Conservation (phyloP, 495 filamentous ascomycete species). For the Trichoderma orchidacearum region DNA sequence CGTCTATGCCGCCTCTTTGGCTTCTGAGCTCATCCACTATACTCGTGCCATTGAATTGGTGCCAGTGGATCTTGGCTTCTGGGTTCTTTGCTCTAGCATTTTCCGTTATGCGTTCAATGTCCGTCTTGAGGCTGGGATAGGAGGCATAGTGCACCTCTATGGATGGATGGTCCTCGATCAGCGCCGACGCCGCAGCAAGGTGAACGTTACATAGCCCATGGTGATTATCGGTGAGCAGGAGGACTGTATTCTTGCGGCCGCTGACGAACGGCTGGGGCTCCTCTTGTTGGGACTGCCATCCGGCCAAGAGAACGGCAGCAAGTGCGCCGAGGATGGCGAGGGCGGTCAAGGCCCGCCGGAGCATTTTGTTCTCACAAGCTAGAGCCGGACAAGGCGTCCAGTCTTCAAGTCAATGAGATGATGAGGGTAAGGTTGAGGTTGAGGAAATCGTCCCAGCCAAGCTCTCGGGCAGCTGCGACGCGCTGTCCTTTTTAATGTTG, state of each 20-base stretch:
- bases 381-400: too few species aligned
- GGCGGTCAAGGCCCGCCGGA: neutral
- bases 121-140: neutral
- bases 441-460: too few species aligned
- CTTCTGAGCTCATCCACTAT: neutral
- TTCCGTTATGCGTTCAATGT: neutral
- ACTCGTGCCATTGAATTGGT: neutral
- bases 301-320: neutral
- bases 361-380: too few species aligned
- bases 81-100: neutral
- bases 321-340: neutral
- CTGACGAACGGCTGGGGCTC: neutral
- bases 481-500: too few species aligned
- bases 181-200: neutral
- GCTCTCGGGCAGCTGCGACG: too few species aligned
- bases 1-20: neutral
- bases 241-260: constrained; percentile 2
- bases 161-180: neutral
- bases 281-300: neutral
- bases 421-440: too few species aligned
- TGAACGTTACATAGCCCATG: constrained; percentile 1
- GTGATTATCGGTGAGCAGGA: neutral
- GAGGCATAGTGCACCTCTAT: constrained; percentile 2
- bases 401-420: too few species aligned
- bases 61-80: neutral